Evolutionary conservation across 805 yeast species (phyloP).

Genomic region (Ogataea nitratoaversa): DNA sequence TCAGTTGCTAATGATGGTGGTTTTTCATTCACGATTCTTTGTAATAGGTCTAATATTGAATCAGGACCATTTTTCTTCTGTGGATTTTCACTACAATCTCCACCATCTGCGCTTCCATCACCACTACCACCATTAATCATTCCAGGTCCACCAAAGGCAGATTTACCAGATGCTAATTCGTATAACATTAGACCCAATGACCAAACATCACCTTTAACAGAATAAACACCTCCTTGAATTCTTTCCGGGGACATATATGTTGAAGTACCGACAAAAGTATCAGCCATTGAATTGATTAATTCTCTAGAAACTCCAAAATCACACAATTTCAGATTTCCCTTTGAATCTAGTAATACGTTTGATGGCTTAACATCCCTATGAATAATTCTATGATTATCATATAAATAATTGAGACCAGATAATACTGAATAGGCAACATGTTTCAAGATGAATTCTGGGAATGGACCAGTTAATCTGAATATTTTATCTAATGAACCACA

Average conservation of each 20-base stretch:
- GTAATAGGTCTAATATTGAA: slow-evolving; percentile 85
- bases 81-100: slow-evolving; percentile 18
- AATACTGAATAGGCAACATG: slow-evolving; percentile 74
- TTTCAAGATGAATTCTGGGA: slow-evolving; percentile 65
- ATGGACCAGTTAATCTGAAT: slow-evolving; percentile 52
- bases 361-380: slow-evolving; percentile 97
- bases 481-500: slow-evolving; percentile 89
- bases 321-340: slow-evolving; percentile 85
- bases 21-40: slow-evolving; percentile 88
- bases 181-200: slow-evolving; percentile 86
- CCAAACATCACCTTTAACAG: slow-evolving; percentile 97
- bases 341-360: slow-evolving; percentile 81
- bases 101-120: too few relatives aligned
- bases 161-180: slow-evolving; percentile 81
- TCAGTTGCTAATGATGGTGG: slow-evolving; percentile 63
- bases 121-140: too few relatives aligned
- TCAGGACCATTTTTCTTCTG: slow-evolving; percentile 47
- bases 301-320: slow-evolving; percentile 97
- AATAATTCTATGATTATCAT: slow-evolving; percentile 79
- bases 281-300: slow-evolving; percentile 89
- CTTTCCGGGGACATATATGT: slow-evolving; percentile 98
- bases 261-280: slow-evolving; percentile 97
- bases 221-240: slow-evolving; percentile 89
- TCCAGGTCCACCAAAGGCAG: slow-evolving; percentile 66
- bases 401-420: slow-evolving; percentile 76